Evolutionary conservation across 2,329 filamentous ascomycete genomes (phyloP).

Genomic region (Phyllosticta ampelicida): DNA sequence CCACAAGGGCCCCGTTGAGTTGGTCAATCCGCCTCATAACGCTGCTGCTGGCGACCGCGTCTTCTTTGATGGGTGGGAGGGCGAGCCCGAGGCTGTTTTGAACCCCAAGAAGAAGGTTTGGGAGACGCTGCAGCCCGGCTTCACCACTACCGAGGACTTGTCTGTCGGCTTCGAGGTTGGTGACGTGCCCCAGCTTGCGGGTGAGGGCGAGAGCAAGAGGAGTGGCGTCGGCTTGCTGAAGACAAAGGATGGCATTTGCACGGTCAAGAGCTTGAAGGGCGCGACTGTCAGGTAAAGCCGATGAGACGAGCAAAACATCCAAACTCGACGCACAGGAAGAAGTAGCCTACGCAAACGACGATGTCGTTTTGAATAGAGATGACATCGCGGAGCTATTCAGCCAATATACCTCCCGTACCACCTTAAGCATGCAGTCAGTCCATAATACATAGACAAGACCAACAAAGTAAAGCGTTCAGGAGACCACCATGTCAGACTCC

Average conservation of each 20-base stretch:
- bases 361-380: too few relatives aligned
- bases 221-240: slow-evolving; percentile 52
- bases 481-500: background rate
- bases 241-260: slow-evolving; percentile 74
- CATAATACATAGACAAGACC: background rate
- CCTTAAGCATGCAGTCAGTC: background rate
- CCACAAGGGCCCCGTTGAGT: slow-evolving; percentile 83
- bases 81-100: slow-evolving; percentile 81
- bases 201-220: slow-evolving; percentile 50
- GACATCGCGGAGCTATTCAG: too few relatives aligned
- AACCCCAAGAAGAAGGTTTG: slow-evolving; percentile 99
- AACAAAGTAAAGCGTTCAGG: background rate
- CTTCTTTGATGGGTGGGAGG: slow-evolving; percentile 89
- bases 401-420: background rate
- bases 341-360: too few relatives aligned
- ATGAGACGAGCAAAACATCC: too few relatives aligned
- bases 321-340: too few relatives aligned
- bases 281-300: slow-evolving; percentile 64
- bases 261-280: slow-evolving; percentile 66
- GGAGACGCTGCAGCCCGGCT: slow-evolving; percentile 93
- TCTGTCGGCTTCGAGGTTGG: slow-evolving; percentile 80
- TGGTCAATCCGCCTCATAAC: slow-evolving; percentile 71
- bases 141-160: slow-evolving; percentile 72
- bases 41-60: slow-evolving; percentile 77
- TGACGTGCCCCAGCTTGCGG: slow-evolving; percentile 64